Evolutionary conservation across 306 rosid genomes (phyloP), one percentile per base, ranked within the genome.

Genomic region (Quercus wislizeni): DNA sequence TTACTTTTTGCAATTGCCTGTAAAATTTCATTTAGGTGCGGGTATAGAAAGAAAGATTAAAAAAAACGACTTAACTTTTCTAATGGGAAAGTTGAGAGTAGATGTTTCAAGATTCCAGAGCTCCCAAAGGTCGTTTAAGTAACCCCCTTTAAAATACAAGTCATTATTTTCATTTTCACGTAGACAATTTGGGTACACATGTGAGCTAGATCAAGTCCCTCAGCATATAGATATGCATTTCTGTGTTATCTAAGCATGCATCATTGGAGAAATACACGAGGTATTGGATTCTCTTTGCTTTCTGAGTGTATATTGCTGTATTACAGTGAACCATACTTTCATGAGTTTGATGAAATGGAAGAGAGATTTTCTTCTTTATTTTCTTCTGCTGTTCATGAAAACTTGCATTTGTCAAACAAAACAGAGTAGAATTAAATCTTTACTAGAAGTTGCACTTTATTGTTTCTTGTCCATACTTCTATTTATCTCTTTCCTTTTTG

Each of bases 1-100:
- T 78, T 71, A 65, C 57, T 72, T 78, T 77, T 71, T 83, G 74
- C 74, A 57, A 14, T 71, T 62, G 74, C 69, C 46, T 80, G 70
- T 65, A 6, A 72, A 69, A 72, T 76, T 69, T 80, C 69, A 28
- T 69, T 63, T 80, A 80, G 85, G 71, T 71, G 31, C 69, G 43
- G 54, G 55, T 64, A 72, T 71, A 35, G 76, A 33, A 25, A 67
- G 57, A 20, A 59, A 8, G 25, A 21, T 28, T 25, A 64, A 71
- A 25, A 3, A 23, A 49, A 8, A 33, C 3, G 56, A 5, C 6
- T 21, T 14, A 49, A 68, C 63, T 58, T 7, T 67, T 74, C 68
- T 73, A 4, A 28, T 79, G 52, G 23, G 72, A 67, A 67, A 82
- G 77, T 52, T 49, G 70, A 74, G 63, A 69, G 59, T 72, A 25